Evolutionary conservation across 2,329 filamentous ascomycete species (phyloP).

Genomic region (Fusarium buharicum): DNA sequence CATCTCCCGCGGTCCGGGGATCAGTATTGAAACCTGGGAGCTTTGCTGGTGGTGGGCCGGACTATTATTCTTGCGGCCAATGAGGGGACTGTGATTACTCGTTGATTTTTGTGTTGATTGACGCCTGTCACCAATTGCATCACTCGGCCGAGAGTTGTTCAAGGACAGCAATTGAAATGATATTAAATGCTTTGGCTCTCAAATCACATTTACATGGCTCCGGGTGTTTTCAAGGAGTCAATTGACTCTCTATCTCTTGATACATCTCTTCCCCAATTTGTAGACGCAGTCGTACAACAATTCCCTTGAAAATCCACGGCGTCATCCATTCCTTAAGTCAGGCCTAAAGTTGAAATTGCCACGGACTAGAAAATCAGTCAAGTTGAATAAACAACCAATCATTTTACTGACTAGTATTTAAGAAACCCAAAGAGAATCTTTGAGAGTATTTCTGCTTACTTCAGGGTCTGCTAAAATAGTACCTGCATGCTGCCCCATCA

Average conservation of each 20-base stretch:
- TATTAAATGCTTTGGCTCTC: too few species aligned
- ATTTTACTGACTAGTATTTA: background rate
- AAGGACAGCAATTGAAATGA: too few species aligned
- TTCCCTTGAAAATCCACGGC: conserved; percentile 7
- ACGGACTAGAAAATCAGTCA: background rate
- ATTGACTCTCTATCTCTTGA: too few species aligned
- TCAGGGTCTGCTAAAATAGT: background rate
- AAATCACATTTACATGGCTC: too few species aligned
- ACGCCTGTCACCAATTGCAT: conserved; percentile 14
- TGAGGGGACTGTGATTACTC: conserved; percentile 46
- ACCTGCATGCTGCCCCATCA: background rate
- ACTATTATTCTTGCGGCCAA: conserved; percentile 52
- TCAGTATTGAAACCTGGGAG: conserved; percentile 47
- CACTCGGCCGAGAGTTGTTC: conserved; percentile 1
- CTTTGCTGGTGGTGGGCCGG: conserved; percentile 48
- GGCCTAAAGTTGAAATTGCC: conserved; percentile 2
- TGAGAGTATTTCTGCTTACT: background rate
- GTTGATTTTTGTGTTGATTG: conserved; percentile 36
- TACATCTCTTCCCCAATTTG: too few species aligned
- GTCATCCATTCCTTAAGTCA: conserved; percentile 20
- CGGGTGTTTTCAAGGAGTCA: too few species aligned
- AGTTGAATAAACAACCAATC: background rate
- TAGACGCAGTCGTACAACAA: background rate
- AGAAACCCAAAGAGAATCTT: background rate
- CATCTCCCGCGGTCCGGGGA: conserved; percentile 45